A percentile compares a stretch with the other conserved stretches of the same genome.
These are phyloP conservation scores for Lasiosphaeris hirsuta DNA, from an alignment of 495 filamentous ascomycete species.

Conservation along the genomic window DNA sequence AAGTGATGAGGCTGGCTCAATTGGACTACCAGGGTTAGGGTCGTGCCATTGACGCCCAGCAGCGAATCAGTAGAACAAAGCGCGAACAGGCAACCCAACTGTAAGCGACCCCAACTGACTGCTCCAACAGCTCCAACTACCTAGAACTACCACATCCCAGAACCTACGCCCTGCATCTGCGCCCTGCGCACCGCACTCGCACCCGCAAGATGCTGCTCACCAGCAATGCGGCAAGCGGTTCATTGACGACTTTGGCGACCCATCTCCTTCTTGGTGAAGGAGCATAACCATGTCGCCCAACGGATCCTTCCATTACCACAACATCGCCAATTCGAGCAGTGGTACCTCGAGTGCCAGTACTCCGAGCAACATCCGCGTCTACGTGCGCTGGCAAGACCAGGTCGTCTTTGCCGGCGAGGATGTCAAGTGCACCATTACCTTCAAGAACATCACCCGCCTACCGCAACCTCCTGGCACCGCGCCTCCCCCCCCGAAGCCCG, in stretches of 20 bases:
- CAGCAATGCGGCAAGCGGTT: conserved; percentile 24
- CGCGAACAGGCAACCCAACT: too few relatives aligned
- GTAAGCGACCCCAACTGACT: not conserved
- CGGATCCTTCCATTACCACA: not conserved
- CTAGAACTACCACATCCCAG: not conserved
- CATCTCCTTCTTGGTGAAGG: not conserved
- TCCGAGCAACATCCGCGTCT: conserved; percentile 77
- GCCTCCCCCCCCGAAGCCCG: not conserved
- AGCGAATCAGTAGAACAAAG: conserved; percentile 4
- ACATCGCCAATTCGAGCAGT: not conserved
- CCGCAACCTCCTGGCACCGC: conserved; percentile 6
- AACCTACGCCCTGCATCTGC: not conserved
- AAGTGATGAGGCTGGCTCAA: not conserved
- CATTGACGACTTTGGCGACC: conserved; percentile 14
- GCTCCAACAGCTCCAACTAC: not conserved
- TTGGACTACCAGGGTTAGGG: not conserved
- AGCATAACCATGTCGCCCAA: conserved; percentile 4
- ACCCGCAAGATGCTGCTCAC: conserved; percentile 25
- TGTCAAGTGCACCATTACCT: conserved; percentile 90
- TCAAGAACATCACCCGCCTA: conserved; percentile 69
- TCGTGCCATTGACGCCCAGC: not conserved
- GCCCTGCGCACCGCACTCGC: not conserved
- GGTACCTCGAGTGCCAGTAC: not conserved
- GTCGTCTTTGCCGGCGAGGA: conserved; percentile 94
- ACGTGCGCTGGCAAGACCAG: conserved; percentile 85